These are phyloP conservation scores for Fraxinus greggii DNA, from an alignment of 305 asterid species.

Conservation along the genomic window DNA sequence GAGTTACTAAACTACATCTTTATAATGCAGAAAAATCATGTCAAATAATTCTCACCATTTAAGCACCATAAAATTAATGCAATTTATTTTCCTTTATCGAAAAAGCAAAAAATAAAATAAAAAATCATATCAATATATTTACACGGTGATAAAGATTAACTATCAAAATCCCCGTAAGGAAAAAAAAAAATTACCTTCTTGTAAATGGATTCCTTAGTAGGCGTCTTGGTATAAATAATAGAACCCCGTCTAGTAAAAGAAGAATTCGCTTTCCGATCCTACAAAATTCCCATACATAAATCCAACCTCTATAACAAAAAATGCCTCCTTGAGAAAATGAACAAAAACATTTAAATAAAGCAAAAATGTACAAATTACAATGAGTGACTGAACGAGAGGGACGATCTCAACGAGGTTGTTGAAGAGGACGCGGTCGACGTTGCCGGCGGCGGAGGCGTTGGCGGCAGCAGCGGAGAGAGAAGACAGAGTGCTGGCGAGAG, in stretches of 20 bases:
- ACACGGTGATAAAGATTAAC: background rate
- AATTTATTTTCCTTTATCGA: background rate
- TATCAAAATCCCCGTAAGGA: background rate
- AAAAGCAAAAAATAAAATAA: background rate
- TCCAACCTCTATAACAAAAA: background rate
- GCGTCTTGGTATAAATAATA: conserved; percentile 83
- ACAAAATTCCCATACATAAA: background rate
- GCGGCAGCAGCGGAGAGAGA: conserved; percentile 62
- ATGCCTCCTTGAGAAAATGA: background rate
- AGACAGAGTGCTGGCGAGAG: conserved; percentile 52
- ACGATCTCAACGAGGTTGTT: conserved; percentile 76
- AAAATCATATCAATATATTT: background rate
- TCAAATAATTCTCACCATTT: background rate
- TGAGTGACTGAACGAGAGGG: conserved; percentile 90
- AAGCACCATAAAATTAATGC: background rate
- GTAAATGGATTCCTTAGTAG: conserved; percentile 66
- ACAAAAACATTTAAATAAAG: background rate
- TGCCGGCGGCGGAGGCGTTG: conserved; percentile 58
- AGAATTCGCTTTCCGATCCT: conserved; percentile 74
- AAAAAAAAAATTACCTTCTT: conserved; percentile 51
- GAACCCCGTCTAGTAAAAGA: conserved; percentile 85
- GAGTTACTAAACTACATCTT: background rate
- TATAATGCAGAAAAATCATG: background rate
- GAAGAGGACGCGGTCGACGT: conserved; percentile 68
- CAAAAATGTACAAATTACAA: conserved; percentile 43